Evolutionary conservation across 2,329 filamentous ascomycete species (phyloP).

Genomic region (Podosphaera fusca): DNA sequence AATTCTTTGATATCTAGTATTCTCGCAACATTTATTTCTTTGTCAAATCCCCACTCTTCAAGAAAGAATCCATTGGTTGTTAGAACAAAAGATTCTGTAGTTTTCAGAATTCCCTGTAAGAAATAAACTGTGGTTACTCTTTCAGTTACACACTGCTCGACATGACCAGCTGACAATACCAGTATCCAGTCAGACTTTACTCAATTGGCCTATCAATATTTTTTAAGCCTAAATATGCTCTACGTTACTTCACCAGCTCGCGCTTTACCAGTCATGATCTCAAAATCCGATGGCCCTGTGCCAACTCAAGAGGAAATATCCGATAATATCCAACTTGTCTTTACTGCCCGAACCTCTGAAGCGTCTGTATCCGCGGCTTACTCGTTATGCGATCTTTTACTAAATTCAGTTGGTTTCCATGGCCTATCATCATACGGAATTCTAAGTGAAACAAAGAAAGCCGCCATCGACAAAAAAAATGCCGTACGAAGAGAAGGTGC

Average conservation of each 20-base stretch:
- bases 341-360: constrained; percentile 31
- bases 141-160: background rate
- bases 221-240: constrained; percentile 21
- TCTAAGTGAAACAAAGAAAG: constrained; percentile 44
- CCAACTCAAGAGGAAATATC: constrained; percentile 44
- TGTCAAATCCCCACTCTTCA: constrained; percentile 11
- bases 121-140: background rate
- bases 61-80: background rate
- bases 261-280: constrained; percentile 22
- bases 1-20: constrained; percentile 6
- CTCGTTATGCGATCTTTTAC: constrained; percentile 36
- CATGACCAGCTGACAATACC: background rate
- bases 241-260: constrained; percentile 20
- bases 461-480: constrained; percentile 83
- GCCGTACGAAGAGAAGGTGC: constrained; percentile 65
- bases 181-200: background rate
- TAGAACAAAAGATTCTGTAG: background rate
- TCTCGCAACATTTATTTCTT: constrained; percentile 8
- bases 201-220: background rate
- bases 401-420: constrained; percentile 40
- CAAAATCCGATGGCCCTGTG: constrained; percentile 19
- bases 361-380: constrained; percentile 39
- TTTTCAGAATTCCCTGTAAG: too few species aligned
- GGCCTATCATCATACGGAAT: constrained; percentile 39
- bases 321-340: constrained; percentile 41